Evolutionary conservation across 2,329 filamentous ascomycete species (phyloP), one percentile per base, ranked within the genome.

Genomic region (Mollisiaceae sp.): DNA sequence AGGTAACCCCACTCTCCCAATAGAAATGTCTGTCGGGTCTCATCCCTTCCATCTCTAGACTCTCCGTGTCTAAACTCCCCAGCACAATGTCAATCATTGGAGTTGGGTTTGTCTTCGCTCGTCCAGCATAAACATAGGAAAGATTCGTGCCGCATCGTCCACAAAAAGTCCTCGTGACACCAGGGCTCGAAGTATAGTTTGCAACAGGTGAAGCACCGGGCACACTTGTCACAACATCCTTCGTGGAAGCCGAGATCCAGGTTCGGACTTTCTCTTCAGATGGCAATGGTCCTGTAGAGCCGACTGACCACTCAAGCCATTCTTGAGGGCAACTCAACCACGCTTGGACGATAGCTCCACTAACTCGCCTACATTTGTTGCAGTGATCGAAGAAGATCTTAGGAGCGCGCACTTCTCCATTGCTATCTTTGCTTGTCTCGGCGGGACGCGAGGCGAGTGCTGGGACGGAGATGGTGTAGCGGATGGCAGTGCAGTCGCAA

Each of bases 401-500:
- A 4, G 72, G 73, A 47, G 70, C 58, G 24, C 52, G 60, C 18
- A 36, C 62, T 45, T 27, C 66, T 41, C 8, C 62, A 61, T 41
- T 64, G 59, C 24, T 61, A 60, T n/a, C 56, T 27, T n/a, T 64
- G 59, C 8, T 65, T 45, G 32, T 55, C 22, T 35, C 24, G 1
- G 43, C 20, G n/a, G 67, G 70, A 2, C 71, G 68, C 5, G 66
- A 24, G 1, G 57, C 65, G 32, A 67, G 57, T 9, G 66, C 43
- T 14, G 71, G 73, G n/a, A 74, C 64, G 24, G 60, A 65, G 62
- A 74, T 69, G 12, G 66, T 70, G 62, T 75, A 74, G 18, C 65
- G 65, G 43, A 74, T 70, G n/a, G 69, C 66, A 24, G 69, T 67
- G 66, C 73, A 75, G 56, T 70, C 72, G 58, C 73, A 74, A 39